These are phyloP conservation scores for Rhizopogon rudus DNA, from an alignment of 768 basidiomycete genomes.

Conservation along the genomic window DNA sequence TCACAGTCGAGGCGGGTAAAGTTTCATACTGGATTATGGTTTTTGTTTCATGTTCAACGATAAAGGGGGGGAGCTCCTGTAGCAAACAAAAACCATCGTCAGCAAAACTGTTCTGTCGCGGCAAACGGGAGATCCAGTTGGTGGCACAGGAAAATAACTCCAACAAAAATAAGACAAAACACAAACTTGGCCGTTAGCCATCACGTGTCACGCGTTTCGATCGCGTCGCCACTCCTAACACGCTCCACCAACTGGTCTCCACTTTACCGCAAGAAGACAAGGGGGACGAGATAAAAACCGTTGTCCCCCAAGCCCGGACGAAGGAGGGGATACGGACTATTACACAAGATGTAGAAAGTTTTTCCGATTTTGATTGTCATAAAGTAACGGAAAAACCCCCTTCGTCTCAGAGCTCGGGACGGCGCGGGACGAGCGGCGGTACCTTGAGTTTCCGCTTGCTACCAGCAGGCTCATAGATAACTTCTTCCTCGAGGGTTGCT, in stretches of 20 bases:
- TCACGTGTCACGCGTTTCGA: conserved; percentile 18
- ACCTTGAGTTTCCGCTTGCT: conserved; percentile 85
- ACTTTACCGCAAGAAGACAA: conserved; percentile 44
- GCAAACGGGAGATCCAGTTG: conserved; percentile 32
- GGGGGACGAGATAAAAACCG: conserved; percentile 75
- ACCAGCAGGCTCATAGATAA: conserved; percentile 66
- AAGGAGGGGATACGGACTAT: conserved; percentile 79
- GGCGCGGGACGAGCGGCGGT: conserved; percentile 80
- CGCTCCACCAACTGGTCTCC: conserved; percentile 31
- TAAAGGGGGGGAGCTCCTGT: conserved; percentile 38
- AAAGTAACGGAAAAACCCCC: conserved; percentile 52
- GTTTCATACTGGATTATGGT: conserved; percentile 49
- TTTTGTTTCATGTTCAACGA: conserved; percentile 57
- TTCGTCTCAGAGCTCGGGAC: conserved; percentile 95
- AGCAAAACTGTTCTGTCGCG: conserved; percentile 28
- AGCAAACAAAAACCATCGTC: conserved; percentile 22
- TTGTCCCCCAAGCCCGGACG: conserved; percentile 90
- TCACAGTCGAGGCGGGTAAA: conserved; percentile 56
- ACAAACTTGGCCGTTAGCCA: conserved; percentile 32
- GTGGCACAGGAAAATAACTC: conserved; percentile 21
- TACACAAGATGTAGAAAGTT: conserved; percentile 42
- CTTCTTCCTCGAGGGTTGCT: conserved; percentile 72
- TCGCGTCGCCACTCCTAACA: conserved; percentile 29
- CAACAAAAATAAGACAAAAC: conserved; percentile 13
- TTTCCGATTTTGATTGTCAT: conserved; percentile 22